Base-by-base conservation (phyloP, 1,284 basidiomycete genomes). In the Grifola frondosa region DNA sequence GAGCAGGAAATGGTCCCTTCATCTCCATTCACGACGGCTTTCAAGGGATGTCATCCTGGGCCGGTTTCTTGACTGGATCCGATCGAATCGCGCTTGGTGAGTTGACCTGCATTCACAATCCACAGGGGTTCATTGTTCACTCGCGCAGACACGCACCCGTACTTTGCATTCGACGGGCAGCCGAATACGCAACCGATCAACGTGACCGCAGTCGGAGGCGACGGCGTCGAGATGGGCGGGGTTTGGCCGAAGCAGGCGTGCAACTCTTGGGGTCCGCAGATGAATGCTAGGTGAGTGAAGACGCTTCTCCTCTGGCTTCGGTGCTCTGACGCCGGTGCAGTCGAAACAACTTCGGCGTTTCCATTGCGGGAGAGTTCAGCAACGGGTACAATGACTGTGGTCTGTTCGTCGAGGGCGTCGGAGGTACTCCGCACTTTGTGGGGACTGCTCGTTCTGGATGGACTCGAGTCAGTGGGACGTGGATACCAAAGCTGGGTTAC, bases 401-500 rank as follows among this genome's bases (percentile, higher is more conserved):
- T 13, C 61, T 65, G 23, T 69, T 51, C 65, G 64, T 81, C 42
- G 74, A 73, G 57, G 74, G 73, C 32, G 73, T 78, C 30, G 46
- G 41, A 33, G 38, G 38, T 25, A 25, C 29, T 10, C 53, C 39
- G 1, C 69, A 67, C 44, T 80, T 76, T 48, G 74, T 70, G n/a
- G 80, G 75, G 29, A 76, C 52, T 88, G 84, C 57, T 56, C 56
- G 20, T 55, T 65, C 31, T 88, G 81, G 78, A 68, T 74, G 51
- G 77, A 90, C 63, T 76, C 72, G 29, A 64, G 70, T 6, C 65
- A 60, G 22, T 91, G 84, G 83, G 71, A 74, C 50, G 63, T 67
- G 31, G 66, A 71, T 6, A 75, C 70, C 31, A 87, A 81, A 61
- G 69, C 72, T 17, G 81, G 80, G 11, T 56, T 90, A 21, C 64